Base-by-base conservation (phyloP, 2,329 filamentous ascomycete genomes). In the Ophiostoma quercus region DNA sequence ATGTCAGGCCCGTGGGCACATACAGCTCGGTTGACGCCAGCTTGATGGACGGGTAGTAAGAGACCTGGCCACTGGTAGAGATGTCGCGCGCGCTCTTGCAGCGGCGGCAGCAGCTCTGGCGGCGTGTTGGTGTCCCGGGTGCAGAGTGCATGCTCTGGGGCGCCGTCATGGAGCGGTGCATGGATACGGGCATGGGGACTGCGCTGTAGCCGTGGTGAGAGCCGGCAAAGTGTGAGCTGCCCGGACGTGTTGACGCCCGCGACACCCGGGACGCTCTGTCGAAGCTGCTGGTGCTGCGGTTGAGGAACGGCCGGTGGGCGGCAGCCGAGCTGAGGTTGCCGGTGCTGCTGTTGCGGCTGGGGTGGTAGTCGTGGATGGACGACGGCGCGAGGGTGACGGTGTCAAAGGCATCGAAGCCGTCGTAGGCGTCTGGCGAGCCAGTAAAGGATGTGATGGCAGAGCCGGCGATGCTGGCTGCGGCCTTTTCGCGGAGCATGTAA, bases 401-500 rank as follows among this genome's bases (percentile, higher is more conserved):
- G 67, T 71, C 70, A 6, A 54, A 71, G 19, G 62, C 62, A 8
- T 65, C 34, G 9, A 65, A 65, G 34, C 19, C 8, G 67, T 71
- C 70, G 63, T 72, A 73, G 25, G 69, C 68, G 22, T 47, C 67
- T 34, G 22, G 65, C 12, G 65, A 66, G 37, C 65, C n/a, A 11
- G 37, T 16, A 9, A 66, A 47, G 39, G 65, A 8, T 2, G 37
- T 66, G n/a, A 69, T n/a, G 37, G 70, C 72, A 1, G 71, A 71
- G 57, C 72, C 72, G 29, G 72, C 63, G 37, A 73, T 67, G 68
- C 72, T 72, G 41, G 73, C 73, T 2, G 69, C 71, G 6, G 73
- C 73, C 69, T 73, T 73, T 68, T 74, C 73, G 8, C 73, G 73
- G 29, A 74, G 70, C 25, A 71, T 60, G n/a, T 66, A 43, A 9